A percentile compares a stretch with the other conserved stretches of the same genome.
phyloP scores from a whole-genome alignment of 2,329 filamentous ascomycete species.

The Pochonia chlamydosporia region DNA sequence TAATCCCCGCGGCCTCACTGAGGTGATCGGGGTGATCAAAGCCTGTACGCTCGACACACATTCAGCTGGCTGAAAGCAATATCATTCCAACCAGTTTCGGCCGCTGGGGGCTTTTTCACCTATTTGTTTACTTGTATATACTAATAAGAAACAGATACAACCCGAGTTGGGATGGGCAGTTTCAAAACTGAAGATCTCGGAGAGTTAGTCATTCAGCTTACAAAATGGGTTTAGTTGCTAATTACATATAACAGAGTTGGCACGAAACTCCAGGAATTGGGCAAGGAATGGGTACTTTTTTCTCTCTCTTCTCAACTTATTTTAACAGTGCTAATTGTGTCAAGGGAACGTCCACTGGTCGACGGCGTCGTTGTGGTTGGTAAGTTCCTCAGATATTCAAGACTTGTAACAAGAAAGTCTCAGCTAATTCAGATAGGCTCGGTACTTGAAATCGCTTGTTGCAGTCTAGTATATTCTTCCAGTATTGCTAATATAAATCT shows the following conservation, averaged over 20 bases:
- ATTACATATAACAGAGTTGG: conserved; percentile 25
- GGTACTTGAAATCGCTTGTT: no score
- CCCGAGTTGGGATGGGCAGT: conserved; percentile 54
- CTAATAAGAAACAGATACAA: conserved; percentile 45
- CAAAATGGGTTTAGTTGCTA: conserved; percentile 14
- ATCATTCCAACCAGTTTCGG: no score
- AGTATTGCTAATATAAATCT: no score
- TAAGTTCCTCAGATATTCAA: no score
- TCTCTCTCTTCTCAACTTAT: no score
- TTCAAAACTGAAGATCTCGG: conserved; percentile 58
- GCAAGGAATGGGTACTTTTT: conserved; percentile 32
- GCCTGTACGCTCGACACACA: conserved; percentile 40
- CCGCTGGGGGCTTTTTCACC: no score
- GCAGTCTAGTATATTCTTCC: no score
- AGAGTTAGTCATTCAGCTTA: conserved; percentile 22
- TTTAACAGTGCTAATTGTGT: conserved; percentile 17
- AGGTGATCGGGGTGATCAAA: conserved; percentile 62
- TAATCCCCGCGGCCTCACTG: conserved; percentile 53
- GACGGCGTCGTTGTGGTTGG: conserved; percentile 54
- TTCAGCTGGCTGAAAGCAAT: conserved; percentile 11
- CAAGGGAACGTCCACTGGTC: conserved; percentile 45
- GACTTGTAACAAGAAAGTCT: no score
- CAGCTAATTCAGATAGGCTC: no score
- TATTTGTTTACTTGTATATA: no score
- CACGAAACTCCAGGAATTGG: conserved; percentile 41